These are phyloP conservation scores for Malus orientalis DNA, from an alignment of 306 rosid species.

Conservation along the genomic window DNA sequence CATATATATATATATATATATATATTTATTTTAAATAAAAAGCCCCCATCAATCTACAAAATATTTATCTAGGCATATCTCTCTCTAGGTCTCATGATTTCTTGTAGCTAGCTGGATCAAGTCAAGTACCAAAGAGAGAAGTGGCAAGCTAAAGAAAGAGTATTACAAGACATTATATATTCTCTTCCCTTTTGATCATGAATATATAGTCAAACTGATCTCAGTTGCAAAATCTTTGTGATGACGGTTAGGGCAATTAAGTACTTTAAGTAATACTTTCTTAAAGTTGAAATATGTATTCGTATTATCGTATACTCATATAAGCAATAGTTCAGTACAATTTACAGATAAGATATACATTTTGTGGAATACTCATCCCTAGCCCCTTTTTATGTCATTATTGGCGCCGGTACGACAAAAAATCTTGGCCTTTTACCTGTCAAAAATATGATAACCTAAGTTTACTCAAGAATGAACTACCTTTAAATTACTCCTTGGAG, in stretches of 20 bases:
- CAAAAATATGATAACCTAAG: too few relatives aligned
- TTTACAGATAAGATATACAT: too few relatives aligned
- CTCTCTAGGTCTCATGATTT: background rate
- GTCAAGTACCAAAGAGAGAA: background rate
- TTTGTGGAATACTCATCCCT: background rate
- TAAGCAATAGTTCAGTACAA: background rate
- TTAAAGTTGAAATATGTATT: background rate
- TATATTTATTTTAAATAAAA: too few relatives aligned
- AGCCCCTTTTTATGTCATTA: background rate
- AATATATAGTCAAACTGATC: background rate
- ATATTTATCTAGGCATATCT: slow-evolving; percentile 5
- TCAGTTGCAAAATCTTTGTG: background rate
- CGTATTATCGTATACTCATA: background rate
- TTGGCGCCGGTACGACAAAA: background rate
- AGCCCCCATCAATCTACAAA: slow-evolving; percentile 26
- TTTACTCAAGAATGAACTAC: too few relatives aligned
- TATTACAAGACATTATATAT: background rate
- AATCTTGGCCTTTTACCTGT: background rate
- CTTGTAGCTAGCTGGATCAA: background rate
- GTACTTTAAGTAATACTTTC: background rate
- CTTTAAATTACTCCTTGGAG: too few relatives aligned
- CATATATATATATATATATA: slow-evolving; percentile 10
- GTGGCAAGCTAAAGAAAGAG: background rate
- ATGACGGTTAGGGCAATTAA: background rate
- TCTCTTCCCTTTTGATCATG: background rate